These are phyloP conservation scores for Aspergillus cavernicola DNA, from an alignment of 495 filamentous ascomycete species.

Conservation along the genomic window DNA sequence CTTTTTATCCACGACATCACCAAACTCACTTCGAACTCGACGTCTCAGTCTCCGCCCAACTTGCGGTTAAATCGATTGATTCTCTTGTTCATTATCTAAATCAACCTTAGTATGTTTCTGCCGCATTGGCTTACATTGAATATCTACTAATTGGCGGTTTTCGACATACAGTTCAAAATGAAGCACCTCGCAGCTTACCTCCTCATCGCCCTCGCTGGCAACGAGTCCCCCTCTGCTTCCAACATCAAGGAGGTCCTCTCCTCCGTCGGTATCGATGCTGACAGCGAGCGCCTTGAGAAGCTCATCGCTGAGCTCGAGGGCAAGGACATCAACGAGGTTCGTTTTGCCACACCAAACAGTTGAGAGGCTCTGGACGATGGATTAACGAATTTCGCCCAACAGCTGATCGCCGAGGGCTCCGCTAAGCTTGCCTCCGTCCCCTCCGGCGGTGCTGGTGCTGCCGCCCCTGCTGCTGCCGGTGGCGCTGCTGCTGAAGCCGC, in stretches of 20 bases:
- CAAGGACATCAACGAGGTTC: constrained; percentile 96
- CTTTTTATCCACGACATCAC: constrained; percentile 28
- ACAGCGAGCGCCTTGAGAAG: constrained; percentile 76
- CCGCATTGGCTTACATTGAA: not conserved
- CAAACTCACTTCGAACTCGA: constrained; percentile 56
- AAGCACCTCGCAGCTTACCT: constrained; percentile 99
- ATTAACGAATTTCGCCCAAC: constrained; percentile 22
- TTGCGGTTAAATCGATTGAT: constrained; percentile 93
- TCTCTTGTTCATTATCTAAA: constrained; percentile 66
- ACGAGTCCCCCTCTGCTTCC: constrained; percentile 77
- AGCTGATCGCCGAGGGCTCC: constrained; percentile 91
- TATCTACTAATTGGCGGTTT: constrained; percentile 2
- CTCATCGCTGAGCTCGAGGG: constrained; percentile 90
- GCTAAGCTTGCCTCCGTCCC: constrained; percentile 96
- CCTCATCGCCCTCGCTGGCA: constrained; percentile 90
- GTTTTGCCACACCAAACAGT: constrained; percentile 16
- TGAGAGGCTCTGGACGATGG: not conserved
- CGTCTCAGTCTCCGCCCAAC: constrained; percentile 83
- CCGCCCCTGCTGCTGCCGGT: constrained; percentile 58
- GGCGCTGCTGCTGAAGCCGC: constrained; percentile 66
- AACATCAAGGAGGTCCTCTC: constrained; percentile 91
- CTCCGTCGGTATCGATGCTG: constrained; percentile 94
- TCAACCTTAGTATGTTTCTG: constrained; percentile 24
- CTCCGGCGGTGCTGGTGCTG: constrained; percentile 75
- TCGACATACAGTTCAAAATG: constrained; percentile 65